These are phyloP conservation scores for Cornus kousa DNA, from an alignment of 148 eudicot species.

Conservation along the genomic window DNA sequence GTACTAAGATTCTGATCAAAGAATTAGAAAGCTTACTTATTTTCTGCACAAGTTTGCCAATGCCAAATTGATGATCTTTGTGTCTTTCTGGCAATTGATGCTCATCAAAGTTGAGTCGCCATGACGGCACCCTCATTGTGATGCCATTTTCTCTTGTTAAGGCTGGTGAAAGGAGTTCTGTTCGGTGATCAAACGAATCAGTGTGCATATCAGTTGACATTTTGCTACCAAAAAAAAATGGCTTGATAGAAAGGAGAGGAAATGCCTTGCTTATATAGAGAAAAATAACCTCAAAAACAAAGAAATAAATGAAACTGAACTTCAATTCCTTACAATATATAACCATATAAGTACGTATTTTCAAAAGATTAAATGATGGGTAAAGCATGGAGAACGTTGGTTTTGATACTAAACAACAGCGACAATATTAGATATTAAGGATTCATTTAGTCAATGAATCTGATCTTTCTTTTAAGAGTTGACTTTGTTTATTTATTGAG, in stretches of 20 bases:
- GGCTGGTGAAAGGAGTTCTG: constrained; percentile 5
- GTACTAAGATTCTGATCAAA: background rate
- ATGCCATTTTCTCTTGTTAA: background rate
- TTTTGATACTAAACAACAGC: too few relatives aligned
- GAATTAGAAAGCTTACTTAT: background rate
- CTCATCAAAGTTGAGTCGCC: constrained; percentile 11
- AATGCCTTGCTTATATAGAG: background rate
- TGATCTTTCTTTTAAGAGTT: too few relatives aligned
- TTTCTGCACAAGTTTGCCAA: background rate
- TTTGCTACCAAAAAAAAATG: background rate
- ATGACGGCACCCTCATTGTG: background rate
- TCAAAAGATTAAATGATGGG: too few relatives aligned
- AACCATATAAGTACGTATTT: too few relatives aligned
- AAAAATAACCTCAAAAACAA: background rate
- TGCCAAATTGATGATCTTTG: background rate
- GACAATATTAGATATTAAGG: too few relatives aligned
- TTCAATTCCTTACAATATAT: too few relatives aligned
- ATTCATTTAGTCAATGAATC: too few relatives aligned
- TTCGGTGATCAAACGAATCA: background rate
- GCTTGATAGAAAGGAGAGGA: too few relatives aligned
- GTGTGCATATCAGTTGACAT: constrained; percentile 1
- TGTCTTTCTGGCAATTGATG: background rate
- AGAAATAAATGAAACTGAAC: too few relatives aligned
- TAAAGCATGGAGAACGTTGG: too few relatives aligned
- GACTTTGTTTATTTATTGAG: background rate